These are phyloP conservation scores for Yamadazyma tumulicola DNA, from an alignment of 805 yeast species.

Conservation along the genomic window DNA sequence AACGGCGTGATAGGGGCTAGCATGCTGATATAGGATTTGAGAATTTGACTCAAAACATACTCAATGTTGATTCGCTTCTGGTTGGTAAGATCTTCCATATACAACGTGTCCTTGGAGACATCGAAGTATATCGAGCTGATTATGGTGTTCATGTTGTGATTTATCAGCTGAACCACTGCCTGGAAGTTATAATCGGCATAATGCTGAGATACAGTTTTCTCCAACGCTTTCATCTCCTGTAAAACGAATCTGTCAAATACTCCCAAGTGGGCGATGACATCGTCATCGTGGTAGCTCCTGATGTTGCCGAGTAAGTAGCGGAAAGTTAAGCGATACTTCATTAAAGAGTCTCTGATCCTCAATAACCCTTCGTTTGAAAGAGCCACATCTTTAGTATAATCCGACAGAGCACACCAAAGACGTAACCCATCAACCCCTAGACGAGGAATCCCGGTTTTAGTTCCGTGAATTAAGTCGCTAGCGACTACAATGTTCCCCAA, in stretches of 20 bases:
- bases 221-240: constrained; percentile 48
- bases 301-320: constrained; percentile 80
- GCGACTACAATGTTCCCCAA: constrained; percentile 81
- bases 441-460: constrained; percentile 47
- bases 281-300: constrained; percentile 10
- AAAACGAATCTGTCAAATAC: constrained; percentile 63
- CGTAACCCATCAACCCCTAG: constrained; percentile 91
- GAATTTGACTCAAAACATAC: constrained; percentile 59
- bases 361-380: constrained; percentile 68
- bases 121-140: constrained; percentile 86
- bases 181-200: constrained; percentile 65
- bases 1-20: constrained; percentile 82
- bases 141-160: constrained; percentile 68
- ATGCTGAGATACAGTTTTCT: constrained; percentile 34
- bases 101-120: constrained; percentile 77
- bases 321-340: constrained; percentile 79
- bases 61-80: constrained; percentile 56
- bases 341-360: constrained; percentile 75
- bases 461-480: constrained; percentile 60
- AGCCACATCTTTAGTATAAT: constrained; percentile 76
- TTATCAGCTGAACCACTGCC: constrained; percentile 62
- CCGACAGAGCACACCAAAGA: constrained; percentile 85
- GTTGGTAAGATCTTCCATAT: constrained; percentile 57
- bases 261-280: constrained; percentile 23
- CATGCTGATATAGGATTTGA: constrained; percentile 60